Evolutionary conservation across 768 basidiomycete species (phyloP), one percentile per base, ranked within the genome.

Genomic region (Hygrophorus pudorinus): DNA sequence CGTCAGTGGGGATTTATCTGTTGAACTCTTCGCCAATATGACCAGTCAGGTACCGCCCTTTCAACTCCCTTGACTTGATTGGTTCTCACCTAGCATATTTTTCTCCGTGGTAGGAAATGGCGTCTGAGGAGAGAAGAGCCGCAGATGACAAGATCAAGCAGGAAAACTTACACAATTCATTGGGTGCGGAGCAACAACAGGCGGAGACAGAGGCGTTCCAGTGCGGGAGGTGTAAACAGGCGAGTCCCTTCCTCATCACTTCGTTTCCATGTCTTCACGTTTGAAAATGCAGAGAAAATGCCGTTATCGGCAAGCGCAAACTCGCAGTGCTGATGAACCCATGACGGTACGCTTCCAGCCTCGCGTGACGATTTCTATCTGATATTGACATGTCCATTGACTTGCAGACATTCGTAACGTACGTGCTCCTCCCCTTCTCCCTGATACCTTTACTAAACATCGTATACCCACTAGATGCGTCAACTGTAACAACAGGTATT

Each of bases 141-240:
- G 82, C 84, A 7, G 85, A 93, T 53, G 75, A 75, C 47, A 83
- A 80, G 57, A 84, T 98, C 48, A 73, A 78, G 45, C 79, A 84
- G 54, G 79, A 86, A 42, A 97, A 98, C 57, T 64, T 99, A 38
- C 85, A 88, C 70, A 85, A 92, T 28, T 85, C 92, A 1, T 78
- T 96, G 1, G 88, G 86, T 1, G 94, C 94, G 0, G 85, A 74
- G 2, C 85, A 93, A 53, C 81, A 80, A 51, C 78, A 92, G 61
- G 91, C 93, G 11, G 96, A 98, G 62, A 99, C 96, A 1, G 89
- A 92, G 51, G 93, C 89, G 2, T 99, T 99, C 85, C 90, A 97
- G 60, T 99, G 96, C 57, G 74, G 79, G 8, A 76, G 87, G 53
- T 99, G 96, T 79, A 93, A 92, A 55, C 85, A 93, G 75, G 79